A percentile compares a stretch with the other conserved stretches of the same genome.
Conservation (phyloP, 352 stramenopile genomes). For the Ophiocytium majus region DNA sequence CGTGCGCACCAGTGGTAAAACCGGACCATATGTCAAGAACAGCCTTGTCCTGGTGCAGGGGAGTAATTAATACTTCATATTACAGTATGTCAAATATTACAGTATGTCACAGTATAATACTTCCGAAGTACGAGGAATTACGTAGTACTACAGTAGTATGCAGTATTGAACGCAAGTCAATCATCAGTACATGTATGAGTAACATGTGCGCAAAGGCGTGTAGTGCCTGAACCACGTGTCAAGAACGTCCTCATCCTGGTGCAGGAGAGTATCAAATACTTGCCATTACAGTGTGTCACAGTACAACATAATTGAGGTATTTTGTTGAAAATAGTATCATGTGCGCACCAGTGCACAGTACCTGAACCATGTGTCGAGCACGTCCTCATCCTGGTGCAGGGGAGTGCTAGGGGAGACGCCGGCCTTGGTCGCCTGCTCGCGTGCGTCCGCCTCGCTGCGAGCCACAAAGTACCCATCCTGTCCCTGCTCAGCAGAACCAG, state of each 20-base stretch:
- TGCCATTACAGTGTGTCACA: too few relatives aligned
- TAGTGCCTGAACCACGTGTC: slow-evolving; percentile 99
- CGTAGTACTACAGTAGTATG: neutral
- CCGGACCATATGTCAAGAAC: too few relatives aligned
- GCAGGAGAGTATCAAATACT: slow-evolving; percentile 72
- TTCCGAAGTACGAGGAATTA: neutral
- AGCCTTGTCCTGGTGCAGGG: too few relatives aligned
- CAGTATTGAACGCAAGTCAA: neutral
- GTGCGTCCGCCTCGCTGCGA: slow-evolving; percentile 75
- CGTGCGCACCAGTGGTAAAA: too few relatives aligned
- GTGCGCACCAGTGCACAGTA: too few relatives aligned
- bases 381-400: slow-evolving; percentile 96
- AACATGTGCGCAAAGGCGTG: too few relatives aligned
- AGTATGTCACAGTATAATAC: too few relatives aligned
- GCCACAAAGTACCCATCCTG: slow-evolving; percentile 64
- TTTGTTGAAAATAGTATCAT: too few relatives aligned
- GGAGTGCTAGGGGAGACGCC: slow-evolving; percentile 35
- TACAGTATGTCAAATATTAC: too few relatives aligned
- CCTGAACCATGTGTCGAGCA: slow-evolving; percentile 99
- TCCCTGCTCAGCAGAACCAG: slow-evolving; percentile 60
- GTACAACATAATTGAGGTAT: too few relatives aligned
- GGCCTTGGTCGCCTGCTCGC: slow-evolving; percentile 71
- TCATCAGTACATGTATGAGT: neutral
- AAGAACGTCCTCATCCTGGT: slow-evolving; percentile 98
- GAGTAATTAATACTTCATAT: too few relatives aligned